Base-by-base conservation (phyloP, 441 rosid species). In the Corymbia calophylla region DNA sequence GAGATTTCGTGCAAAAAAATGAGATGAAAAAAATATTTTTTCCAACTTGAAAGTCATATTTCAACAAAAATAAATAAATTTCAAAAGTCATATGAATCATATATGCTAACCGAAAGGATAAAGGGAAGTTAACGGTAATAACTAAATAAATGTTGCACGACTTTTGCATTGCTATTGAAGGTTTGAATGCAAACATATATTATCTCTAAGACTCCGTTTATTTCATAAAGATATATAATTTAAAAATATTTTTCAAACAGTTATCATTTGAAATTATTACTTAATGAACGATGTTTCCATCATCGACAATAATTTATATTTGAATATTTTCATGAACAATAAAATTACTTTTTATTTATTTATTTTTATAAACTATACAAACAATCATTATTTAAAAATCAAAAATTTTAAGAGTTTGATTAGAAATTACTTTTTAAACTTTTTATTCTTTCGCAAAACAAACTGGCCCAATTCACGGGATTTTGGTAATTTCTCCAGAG, bases 241-340 rank as follows among this genome's bases (percentile, higher is more conserved):
- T 9, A 55, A 8, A 55, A 55, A 21, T 19, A 19, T 19, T 8
- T 21, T 0, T 55, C 5, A 19, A 55, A 55, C 8, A 19, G 0
- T 55, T 3, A 55, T 55, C 15, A 5, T 0, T 55, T 21, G 60
- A 55, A 55, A 55, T 55, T 9, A 21, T 55, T 21, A 21, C 27
- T 55, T 21, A 21, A 55, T 21, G 23, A 55, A 55, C 8, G 5
- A 55, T 55, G 39, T 19, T 19, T 18, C 19, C 5, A 31, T 64
- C n/a, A 16, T 64, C 5, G 0, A n/a, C 4, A n/a, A 64, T 0
- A 7, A 64, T 1, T n/a, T 2, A 1, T 2, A 2, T 64, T 3
- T 64, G n/a, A 64, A n/a, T 64, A n/a, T 64, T n/a, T 64, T 3
- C 0, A 1, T 64, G 17, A 14, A 6, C 0, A 18, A 6, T 64